phyloP scores from a whole-genome alignment of 805 yeast genomes.

The Schizosaccharomyces osmophilus region DNA sequence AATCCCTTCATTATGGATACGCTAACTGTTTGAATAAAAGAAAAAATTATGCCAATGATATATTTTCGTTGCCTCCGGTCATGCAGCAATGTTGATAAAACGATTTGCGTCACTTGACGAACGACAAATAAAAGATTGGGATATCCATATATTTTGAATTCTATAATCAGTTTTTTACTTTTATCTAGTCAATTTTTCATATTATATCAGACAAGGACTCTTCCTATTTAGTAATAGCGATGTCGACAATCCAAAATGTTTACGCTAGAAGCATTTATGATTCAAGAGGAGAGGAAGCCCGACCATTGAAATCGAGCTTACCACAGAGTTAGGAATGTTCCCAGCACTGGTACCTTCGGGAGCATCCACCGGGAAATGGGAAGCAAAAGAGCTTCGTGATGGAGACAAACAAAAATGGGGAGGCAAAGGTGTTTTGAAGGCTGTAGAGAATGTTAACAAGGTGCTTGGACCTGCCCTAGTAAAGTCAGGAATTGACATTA shows the following conservation, averaged over 20 bases:
- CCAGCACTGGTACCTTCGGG: conserved; percentile 98
- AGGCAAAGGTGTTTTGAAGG: conserved; percentile 93
- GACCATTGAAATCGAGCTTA: conserved; percentile 91
- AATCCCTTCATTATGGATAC: too few species aligned
- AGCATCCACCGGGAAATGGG: conserved; percentile 97
- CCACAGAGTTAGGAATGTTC: conserved; percentile 81
- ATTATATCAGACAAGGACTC: too few species aligned
- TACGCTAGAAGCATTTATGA: conserved; percentile 94
- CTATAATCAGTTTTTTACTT: too few species aligned
- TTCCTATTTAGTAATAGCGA: too few species aligned
- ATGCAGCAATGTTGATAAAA: too few species aligned
- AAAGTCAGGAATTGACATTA: conserved; percentile 57
- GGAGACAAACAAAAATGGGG: conserved; percentile 92
- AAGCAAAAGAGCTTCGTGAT: conserved; percentile 95
- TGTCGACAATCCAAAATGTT: conserved; percentile 68
- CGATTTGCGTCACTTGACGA: too few species aligned
- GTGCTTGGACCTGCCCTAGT: conserved; percentile 84
- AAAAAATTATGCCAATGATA: too few species aligned
- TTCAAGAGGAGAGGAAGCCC: conserved; percentile 83
- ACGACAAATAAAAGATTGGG: too few species aligned
- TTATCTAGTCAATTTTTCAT: too few species aligned
- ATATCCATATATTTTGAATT: too few species aligned
- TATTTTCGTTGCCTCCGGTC: too few species aligned
- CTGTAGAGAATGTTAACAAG: conserved; percentile 86
- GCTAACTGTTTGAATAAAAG: too few species aligned